These are phyloP conservation scores for Gaeumannomyces tritici DNA, from an alignment of 2,329 filamentous ascomycete genomes.

Conservation along the genomic window DNA sequence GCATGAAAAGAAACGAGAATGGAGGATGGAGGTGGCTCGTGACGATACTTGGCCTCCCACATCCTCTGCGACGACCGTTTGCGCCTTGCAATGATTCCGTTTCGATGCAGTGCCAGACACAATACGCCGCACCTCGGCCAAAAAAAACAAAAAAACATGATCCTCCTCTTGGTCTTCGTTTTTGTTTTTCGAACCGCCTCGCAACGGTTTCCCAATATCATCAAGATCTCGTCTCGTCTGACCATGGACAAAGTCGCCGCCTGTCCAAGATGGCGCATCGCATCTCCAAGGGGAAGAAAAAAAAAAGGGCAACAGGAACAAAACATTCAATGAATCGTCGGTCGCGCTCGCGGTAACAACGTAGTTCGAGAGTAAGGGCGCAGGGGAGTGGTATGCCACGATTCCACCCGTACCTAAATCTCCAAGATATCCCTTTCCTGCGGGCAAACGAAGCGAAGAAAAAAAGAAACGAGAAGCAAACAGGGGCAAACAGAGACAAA, in stretches of 20 bases:
- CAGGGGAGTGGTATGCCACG: neutral
- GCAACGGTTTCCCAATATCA: neutral
- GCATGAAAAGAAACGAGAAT: neutral
- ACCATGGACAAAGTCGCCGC: neutral
- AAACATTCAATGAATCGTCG: neutral
- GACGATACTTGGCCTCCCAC: neutral
- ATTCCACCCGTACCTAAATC: neutral
- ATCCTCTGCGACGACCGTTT: neutral
- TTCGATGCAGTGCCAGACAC: neutral
- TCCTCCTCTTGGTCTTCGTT: neutral
- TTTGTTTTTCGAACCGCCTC: neutral
- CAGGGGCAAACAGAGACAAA: neutral
- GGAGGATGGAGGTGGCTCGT: neutral
- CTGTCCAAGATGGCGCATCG: neutral
- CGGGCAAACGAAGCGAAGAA: neutral
- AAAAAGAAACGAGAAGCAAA: neutral
- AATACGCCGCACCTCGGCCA: neutral
- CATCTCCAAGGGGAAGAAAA: neutral
- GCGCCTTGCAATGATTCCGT: neutral
- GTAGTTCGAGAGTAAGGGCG: neutral
- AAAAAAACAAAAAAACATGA: too few species aligned
- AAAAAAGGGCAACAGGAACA: neutral
- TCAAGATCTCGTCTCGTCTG: neutral
- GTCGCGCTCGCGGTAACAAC: neutral
- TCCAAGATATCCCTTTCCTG: neutral